Evolutionary conservation across 2,329 filamentous ascomycete species (phyloP).

Genomic region (Chaetomiaceae sp.): DNA sequence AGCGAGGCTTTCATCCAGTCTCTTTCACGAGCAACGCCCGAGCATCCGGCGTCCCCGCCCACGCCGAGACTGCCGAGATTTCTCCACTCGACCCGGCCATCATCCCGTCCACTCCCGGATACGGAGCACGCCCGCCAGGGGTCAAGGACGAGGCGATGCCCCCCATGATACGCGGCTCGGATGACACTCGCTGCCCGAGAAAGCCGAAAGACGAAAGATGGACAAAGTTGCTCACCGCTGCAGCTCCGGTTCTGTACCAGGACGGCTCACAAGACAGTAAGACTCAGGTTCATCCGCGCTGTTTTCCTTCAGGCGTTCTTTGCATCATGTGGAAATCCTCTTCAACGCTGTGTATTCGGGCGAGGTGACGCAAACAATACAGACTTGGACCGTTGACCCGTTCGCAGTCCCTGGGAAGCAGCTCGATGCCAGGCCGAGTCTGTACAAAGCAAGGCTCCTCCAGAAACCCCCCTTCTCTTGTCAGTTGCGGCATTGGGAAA

Average conservation of each 20-base stretch:
- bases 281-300: background rate
- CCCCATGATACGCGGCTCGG: background rate
- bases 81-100: conserved; percentile 4
- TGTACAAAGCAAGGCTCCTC: no score
- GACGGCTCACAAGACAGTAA: no score
- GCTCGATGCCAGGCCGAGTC: no score
- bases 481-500: no score
- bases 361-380: no score
- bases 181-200: background rate
- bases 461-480: no score
- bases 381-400: no score
- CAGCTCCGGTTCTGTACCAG: background rate
- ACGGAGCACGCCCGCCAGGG: background rate
- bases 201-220: background rate
- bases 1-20: background rate
- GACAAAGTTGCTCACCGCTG: background rate
- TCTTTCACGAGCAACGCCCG: background rate
- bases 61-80: conserved; percentile 5
- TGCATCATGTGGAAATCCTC: no score
- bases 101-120: background rate
- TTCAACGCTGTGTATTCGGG: no score
- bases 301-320: no score
- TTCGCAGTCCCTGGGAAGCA: no score
- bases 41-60: background rate
- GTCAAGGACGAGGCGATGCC: conserved; percentile 1